Conservation (phyloP, 805 yeast species). For the Debaryomyces maramus region DNA sequence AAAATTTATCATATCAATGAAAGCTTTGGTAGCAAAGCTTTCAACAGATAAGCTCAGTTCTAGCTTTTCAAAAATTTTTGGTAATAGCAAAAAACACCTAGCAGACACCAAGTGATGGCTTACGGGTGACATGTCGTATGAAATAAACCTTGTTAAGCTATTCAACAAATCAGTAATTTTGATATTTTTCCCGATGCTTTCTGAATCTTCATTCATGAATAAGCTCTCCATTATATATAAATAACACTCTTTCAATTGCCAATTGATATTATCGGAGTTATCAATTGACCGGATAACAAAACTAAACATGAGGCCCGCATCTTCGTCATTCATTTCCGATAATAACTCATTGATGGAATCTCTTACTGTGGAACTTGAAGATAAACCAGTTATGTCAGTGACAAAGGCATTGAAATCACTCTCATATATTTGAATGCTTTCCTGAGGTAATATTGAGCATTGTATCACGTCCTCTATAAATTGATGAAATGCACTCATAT, state of each 20-base stretch:
- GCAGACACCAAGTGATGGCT: slow-evolving; percentile 40
- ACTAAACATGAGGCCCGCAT: slow-evolving; percentile 29
- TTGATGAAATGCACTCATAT: slow-evolving; percentile 19
- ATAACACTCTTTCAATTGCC: slow-evolving; percentile 41
- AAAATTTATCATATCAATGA: slow-evolving; percentile 25
- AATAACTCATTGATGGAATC: slow-evolving; percentile 60
- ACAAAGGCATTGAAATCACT: slow-evolving; percentile 70
- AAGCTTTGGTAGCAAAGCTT: slow-evolving; percentile 30
- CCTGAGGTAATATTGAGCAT: slow-evolving; percentile 44
- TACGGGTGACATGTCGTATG: slow-evolving; percentile 5
- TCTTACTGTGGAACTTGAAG: slow-evolving; percentile 54
- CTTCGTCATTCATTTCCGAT: slow-evolving; percentile 45
- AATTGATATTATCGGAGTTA: slow-evolving; percentile 10
- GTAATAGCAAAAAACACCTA: slow-evolving; percentile 52
- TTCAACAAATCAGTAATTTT: slow-evolving; percentile 22
- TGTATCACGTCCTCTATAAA: slow-evolving; percentile 29
- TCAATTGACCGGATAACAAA: slow-evolving; percentile 13
- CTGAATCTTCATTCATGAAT: slow-evolving; percentile 41
- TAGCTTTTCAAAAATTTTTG: slow-evolving; percentile 58
- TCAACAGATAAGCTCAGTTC: slow-evolving; percentile 31
- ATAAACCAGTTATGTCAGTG: slow-evolving; percentile 70
- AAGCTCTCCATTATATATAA: slow-evolving; percentile 42
- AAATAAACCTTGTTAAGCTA: slow-evolving; percentile 12
- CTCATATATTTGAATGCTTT: slow-evolving; percentile 48
- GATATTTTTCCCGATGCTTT: slow-evolving; percentile 15